Evolutionary conservation across 805 yeast species (phyloP), one percentile per base, ranked within the genome.

Genomic region (Nakazawaea populi): DNA sequence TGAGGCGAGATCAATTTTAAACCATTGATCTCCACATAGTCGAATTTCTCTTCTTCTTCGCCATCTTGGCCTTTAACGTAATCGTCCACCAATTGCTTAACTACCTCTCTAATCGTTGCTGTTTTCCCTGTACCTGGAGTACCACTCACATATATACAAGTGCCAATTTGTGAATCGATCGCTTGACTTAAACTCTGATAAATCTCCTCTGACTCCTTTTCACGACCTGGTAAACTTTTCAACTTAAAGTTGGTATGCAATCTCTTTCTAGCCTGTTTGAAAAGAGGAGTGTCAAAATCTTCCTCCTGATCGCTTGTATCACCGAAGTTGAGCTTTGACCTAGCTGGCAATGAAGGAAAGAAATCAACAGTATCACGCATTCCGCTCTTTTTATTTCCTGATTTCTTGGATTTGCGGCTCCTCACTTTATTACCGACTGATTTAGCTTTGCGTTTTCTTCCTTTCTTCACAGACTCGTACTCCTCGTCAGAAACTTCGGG

Each of bases 41-140:
- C 80, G 63, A 94, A 94, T 11, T 60, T 64, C 47, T 63, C 24
- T 18, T 63, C 59, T 34, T 69, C 49, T 44, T 65, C 69, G 2
- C 55, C 55, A 11, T 58, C 49, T 38, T 56, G 53, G 12, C 59
- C 60, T n/a, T 50, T 48, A 6, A 59, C 53, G 42, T 61, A 40
- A 46, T 56, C 38, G 44, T 55, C 38, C 42, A 77, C 74, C 36
- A 94, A 67, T 59, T 86, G 89, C 35, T 80, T 76, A 29, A 94
- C 77, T 0, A 87, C 97, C 60, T 90, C 96, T 49, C 96, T 70
- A 2, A 92, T 83, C 0, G 98, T 92, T 4, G 96, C 94, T 0
- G 99, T 92, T 63, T 94, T 94, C 10, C 99, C 99, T 2, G 95
- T 92, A 7, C 99, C 99, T 0, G 99, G 99, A 0, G 97, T 89